These are phyloP conservation scores for Dothideomycetes sp. DNA, from an alignment of 2,329 filamentous ascomycete genomes.

Conservation along the genomic window DNA sequence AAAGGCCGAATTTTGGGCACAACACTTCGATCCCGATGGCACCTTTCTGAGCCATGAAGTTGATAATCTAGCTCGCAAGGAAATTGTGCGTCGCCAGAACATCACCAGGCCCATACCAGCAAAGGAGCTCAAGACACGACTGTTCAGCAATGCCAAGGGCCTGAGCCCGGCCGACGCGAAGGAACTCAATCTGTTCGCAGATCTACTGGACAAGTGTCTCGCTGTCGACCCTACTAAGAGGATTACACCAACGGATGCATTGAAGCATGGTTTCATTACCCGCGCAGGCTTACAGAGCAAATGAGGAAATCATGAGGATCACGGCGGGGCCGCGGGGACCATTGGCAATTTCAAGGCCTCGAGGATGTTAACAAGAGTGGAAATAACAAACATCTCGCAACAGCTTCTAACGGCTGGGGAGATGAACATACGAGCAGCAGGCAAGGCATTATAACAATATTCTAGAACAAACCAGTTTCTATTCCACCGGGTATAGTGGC, in stretches of 20 bases:
- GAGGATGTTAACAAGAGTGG: too few species aligned
- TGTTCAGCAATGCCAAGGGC: conserved; percentile 55
- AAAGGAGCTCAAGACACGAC: conserved; percentile 69
- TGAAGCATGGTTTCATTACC: conserved; percentile 79
- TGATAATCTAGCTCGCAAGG: conserved; percentile 80
- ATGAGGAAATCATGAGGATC: not conserved
- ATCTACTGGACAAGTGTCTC: conserved; percentile 80
- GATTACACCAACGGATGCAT: conserved; percentile 72
- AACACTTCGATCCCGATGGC: conserved; percentile 75
- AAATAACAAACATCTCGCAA: too few species aligned
- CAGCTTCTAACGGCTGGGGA: too few species aligned
- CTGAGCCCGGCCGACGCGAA: conserved; percentile 64
- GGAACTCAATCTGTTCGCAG: conserved; percentile 73
- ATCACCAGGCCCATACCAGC: conserved; percentile 53
- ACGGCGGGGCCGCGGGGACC: too few species aligned
- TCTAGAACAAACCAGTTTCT: too few species aligned
- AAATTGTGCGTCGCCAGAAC: conserved; percentile 54
- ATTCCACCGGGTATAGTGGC: too few species aligned
- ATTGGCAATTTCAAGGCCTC: too few species aligned
- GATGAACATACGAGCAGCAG: too few species aligned
- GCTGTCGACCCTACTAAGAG: conserved; percentile 87
- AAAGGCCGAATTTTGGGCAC: conserved; percentile 61
- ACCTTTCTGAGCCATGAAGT: conserved; percentile 78
- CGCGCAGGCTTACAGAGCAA: conserved; percentile 16
- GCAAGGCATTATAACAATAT: too few species aligned